Base-by-base conservation (phyloP, 805 yeast genomes). In the Candida qinlingensis region DNA sequence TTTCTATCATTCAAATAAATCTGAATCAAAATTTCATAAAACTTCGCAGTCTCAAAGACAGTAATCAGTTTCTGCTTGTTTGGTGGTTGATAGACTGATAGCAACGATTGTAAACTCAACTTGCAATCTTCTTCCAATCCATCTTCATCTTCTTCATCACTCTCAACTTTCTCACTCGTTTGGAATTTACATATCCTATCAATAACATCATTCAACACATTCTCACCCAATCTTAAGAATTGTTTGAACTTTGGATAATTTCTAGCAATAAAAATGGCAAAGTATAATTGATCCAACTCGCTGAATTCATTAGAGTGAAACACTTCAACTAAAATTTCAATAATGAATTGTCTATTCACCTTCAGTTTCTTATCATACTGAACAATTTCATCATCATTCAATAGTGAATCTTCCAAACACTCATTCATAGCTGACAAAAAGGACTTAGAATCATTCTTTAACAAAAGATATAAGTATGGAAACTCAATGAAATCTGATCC, bases 241-340 rank as follows among this genome's bases (percentile, higher is more conserved):
- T 92, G 99, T 10, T 79, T 73, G 63, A 86, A 92, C 61, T 92
- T 94, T 2, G 97, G 85, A 52, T 83, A 80, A 60, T 87, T 91
- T 49, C 92, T 67, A 0, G 92, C 87, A 34, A 92, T 65, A 59
- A 92, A 94, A 4, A 88, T 77, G 3, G 87, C 74, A 44, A 87
- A 63, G 44, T 70, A 64, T 38, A 65, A 53, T 12, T 55, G 54
- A 36, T 68, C 71, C 6, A 49, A 49, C 0, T 54, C 49, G 6
- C 65, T 59, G 39, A 71, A 64, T 11, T 55, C 52, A 46, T 70
- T 63, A 5, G 66, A 70, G 3, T 72, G 71, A 55, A 77, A 74
- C 3, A 83, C 66, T 45, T 85, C 87, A 12, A 87, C 61, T 25
- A 92, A 65, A 4, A 87, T 78, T 51, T 88, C 92, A 25, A 88